Base-by-base conservation (phyloP, 345 rosid genomes). In the Euphorbia tirucalli region DNA sequence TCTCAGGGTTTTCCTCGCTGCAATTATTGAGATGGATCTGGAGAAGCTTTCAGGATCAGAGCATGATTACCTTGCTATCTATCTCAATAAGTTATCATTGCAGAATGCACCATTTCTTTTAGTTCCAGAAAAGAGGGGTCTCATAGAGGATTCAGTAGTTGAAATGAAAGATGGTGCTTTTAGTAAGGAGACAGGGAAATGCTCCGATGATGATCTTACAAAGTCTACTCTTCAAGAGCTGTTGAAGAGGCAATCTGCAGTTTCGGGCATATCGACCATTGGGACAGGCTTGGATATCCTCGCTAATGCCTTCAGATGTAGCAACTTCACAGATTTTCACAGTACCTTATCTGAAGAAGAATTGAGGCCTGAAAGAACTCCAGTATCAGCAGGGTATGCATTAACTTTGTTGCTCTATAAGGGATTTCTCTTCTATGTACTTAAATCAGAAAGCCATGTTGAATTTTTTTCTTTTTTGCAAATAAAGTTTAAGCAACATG, bases 1-100 rank as follows among this genome's bases (percentile, higher is more conserved):
- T 84, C 89, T 89, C 64, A 80, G 65, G 80, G 90, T 86, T 75
- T 62, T 87, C 75, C 72, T 93, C n/a, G 72, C 71, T 61, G 92
- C 96, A 69, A 72, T 81, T 3, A 50, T 89, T 62, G 83, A 87
- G 71, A 79, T 78, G 85, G 90, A 88, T 75, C 84, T 83, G 3
- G 41, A 73, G 70, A 77, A 18, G 46, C 75, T 80, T 19, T 74
- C 82, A 8, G 71, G 65, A 28, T 69, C 30, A 28, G 72, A 68
- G 48, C 60, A 76, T 32, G 79, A 75, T 50, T 24, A 65, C 74
- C 73, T 83, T 30, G 32, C 69, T 48, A 49, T 25, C 49, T 87
- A 81, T 77, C 75, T 83, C 27, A 44, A 70, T 39, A 87, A 72
- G 76, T 70, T 87, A 75, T 74, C 41, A 7, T 61, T 79, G 75